Base-by-base conservation (phyloP, 805 yeast genomes). In the Phaffomyces antillensis region DNA sequence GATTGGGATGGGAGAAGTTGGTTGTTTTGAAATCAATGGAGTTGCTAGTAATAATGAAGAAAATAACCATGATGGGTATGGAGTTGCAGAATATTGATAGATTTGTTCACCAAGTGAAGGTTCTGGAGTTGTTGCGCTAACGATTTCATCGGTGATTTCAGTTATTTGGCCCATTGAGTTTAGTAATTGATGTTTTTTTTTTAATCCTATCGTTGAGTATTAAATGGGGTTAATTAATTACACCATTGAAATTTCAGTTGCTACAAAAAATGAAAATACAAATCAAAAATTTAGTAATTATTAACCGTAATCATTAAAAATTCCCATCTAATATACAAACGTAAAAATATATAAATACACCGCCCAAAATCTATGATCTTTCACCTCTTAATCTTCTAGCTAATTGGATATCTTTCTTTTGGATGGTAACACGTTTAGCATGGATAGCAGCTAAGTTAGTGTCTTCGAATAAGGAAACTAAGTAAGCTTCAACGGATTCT, bases 331-430 rank as follows among this genome's bases (percentile, higher is more conserved):
- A 52, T 53, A 51, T 53, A 53, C 57, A 52, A 28, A 36, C 30
- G 18, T 32, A 34, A 11, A 31, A 18, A 24, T 16, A 31, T 39
- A 39, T 31, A 37, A 25, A 24, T 17, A 47, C 43, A 56, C 34
- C n/a, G n/a, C 39, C 30, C 10, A 28, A 28, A 40, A 52, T 50
- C 66, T 80, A 86, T 58, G 91, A 79, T 83, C 93, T 83, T 76
- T 86, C 95, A 72, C 97, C 98, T 75, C 97, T 84, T 68, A 91
- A 81, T 77, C 98, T 86, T 77, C 97, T 86, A 58, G 98, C 99
- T 66, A 91, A 79, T 67, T 90, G 96, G 68, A 91, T 87, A 71
- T 91, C 99, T 76, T 90, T 90, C 87, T 89, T 91, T 79, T 88
- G 96, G 65, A 91, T 88, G 55, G 99, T 91, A 60, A 91, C 98